A percentile compares a stretch with the other conserved stretches of the same genome.
These are phyloP conservation scores for Fusarium sp. DNA, from an alignment of 2,329 filamentous ascomycete species.

Conservation along the genomic window DNA sequence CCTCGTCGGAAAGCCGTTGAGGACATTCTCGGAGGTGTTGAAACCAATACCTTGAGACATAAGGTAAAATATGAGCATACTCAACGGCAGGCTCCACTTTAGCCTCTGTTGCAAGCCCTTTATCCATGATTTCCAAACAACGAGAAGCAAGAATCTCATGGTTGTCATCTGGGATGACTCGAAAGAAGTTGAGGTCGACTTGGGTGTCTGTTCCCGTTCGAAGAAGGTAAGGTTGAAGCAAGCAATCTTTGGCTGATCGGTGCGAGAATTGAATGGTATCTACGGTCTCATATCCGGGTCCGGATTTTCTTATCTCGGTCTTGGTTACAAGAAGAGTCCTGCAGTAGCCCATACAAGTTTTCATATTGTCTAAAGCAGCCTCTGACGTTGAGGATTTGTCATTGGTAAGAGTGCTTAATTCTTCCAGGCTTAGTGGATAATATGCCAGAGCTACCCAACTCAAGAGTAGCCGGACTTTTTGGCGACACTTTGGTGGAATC, in stretches of 20 bases:
- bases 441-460: background rate
- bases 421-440: background rate
- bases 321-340: background rate
- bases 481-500: background rate
- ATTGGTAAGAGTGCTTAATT: background rate
- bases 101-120: background rate
- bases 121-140: constrained; percentile 6
- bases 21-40: constrained; percentile 6
- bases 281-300: background rate
- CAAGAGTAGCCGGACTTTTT: background rate
- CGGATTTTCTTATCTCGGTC: background rate
- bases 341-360: background rate
- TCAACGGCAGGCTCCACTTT: background rate
- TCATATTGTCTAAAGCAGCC: background rate
- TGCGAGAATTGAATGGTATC: constrained; percentile 10
- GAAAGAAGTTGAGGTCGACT: background rate
- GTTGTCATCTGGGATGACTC: background rate
- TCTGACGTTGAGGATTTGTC: background rate
- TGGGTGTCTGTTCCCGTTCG: background rate
- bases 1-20: background rate
- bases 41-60: constrained; percentile 9
- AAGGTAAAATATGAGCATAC: background rate
- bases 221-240: background rate
- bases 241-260: background rate
- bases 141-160: constrained; percentile 3